phyloP scores from a whole-genome alignment of 352 stramenopile genomes.

The Phytopythium vexans region DNA sequence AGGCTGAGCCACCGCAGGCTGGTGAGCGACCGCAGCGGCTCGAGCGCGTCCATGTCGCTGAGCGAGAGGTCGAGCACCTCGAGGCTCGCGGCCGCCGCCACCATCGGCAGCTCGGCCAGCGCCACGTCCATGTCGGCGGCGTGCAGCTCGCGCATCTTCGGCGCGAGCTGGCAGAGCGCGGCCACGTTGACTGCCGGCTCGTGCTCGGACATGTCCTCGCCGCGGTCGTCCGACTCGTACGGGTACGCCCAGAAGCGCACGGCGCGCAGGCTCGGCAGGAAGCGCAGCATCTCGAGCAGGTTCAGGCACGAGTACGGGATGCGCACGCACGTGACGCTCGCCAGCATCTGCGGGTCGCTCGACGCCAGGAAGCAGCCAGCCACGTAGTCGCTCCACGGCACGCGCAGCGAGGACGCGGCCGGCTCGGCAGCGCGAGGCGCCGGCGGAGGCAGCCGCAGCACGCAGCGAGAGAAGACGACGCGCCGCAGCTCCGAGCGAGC shows the following conservation, averaged over 20 bases:
- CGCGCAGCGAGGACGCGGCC: conserved; percentile 1
- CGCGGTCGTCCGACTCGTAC: conserved; percentile 21
- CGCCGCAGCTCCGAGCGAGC: conserved; percentile 34
- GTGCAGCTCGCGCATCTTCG: conserved; percentile 31
- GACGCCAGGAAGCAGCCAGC: conserved; percentile 26
- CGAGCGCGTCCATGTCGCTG: conserved; percentile 9
- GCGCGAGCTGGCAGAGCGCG: conserved; percentile 25
- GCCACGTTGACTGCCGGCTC: conserved; percentile 36
- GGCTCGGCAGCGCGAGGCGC: not conserved
- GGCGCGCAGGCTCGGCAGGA: conserved; percentile 21
- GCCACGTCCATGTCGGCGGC: conserved; percentile 30
- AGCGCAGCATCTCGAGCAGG: conserved; percentile 33
- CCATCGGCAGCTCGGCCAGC: conserved; percentile 20
- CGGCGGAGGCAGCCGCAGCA: conserved; percentile 33
- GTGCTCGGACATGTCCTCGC: conserved; percentile 11
- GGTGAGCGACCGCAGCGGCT: conserved; percentile 20
- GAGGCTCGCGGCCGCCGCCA: conserved; percentile 1
- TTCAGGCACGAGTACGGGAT: conserved; percentile 39
- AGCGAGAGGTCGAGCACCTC: conserved; percentile 26
- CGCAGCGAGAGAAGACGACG: conserved; percentile 36
- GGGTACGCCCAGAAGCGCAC: conserved; percentile 44
- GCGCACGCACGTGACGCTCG: conserved; percentile 23
- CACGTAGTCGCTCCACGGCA: conserved; percentile 22
- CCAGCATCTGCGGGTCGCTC: conserved; percentile 24
- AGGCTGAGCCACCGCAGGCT: conserved; percentile 34